Percentiles rank a stretch among this genome's conserved stretches.
These are phyloP conservation scores for Boechera retrofracta DNA, from an alignment of 345 rosid species.

Conservation along the genomic window DNA sequence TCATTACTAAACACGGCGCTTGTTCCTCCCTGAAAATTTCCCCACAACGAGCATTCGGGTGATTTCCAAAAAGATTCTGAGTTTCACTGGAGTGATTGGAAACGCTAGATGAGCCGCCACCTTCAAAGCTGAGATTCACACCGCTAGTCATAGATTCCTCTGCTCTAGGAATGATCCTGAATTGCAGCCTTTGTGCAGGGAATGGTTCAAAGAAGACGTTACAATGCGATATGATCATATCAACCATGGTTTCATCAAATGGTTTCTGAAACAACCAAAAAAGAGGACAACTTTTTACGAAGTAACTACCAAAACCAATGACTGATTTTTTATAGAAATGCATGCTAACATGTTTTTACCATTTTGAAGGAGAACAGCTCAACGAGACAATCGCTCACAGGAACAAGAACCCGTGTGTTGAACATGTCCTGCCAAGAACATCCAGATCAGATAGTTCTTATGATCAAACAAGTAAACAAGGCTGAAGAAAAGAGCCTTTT, in stretches of 20 bases:
- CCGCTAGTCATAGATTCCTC: constrained; percentile 36
- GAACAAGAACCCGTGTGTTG: constrained; percentile 74
- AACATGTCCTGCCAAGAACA: constrained; percentile 51
- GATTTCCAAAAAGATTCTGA: constrained; percentile 13
- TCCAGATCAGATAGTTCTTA: constrained; percentile 8
- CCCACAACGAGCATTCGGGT: background rate
- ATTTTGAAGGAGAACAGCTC: constrained; percentile 71
- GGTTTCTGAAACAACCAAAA: constrained; percentile 55
- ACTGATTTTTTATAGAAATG: background rate
- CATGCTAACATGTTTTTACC: constrained; percentile 50
- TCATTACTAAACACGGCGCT: constrained; percentile 23
- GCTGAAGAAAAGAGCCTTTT: constrained; percentile 28
- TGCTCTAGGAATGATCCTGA: constrained; percentile 32
- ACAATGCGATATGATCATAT: constrained; percentile 54
- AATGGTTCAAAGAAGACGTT: constrained; percentile 42
- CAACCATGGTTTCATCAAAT: constrained; percentile 63
- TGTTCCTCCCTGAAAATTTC: constrained; percentile 4
- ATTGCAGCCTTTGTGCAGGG: constrained; percentile 26
- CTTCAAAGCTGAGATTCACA: constrained; percentile 51
- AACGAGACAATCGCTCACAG: constrained; percentile 71
- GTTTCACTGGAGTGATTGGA: constrained; percentile 55
- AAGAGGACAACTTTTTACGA: background rate
- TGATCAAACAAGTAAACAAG: background rate
- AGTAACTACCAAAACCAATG: constrained; percentile 1
- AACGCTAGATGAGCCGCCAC: constrained; percentile 53